phyloP scores from a whole-genome alignment of 495 filamentous ascomycete genomes.

The Lophiotrema nucula region DNA sequence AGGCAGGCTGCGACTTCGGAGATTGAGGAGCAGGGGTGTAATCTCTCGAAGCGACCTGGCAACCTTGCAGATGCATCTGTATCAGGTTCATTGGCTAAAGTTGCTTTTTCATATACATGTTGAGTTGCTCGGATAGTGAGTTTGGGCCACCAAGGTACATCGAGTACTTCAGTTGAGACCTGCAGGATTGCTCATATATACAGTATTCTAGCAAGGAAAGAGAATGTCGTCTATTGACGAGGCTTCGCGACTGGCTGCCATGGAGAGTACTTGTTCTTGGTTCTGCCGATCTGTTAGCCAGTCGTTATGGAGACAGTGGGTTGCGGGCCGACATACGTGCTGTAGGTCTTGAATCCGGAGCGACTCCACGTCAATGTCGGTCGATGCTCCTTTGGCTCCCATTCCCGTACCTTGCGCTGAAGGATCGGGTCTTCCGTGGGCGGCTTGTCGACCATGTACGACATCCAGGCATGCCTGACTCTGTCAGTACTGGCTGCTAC shows the following conservation, averaged over 20 bases:
- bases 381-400: conserved; percentile 74
- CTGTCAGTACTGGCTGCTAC: not conserved
- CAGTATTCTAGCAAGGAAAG: conserved; percentile 5
- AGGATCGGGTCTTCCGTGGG: conserved; percentile 73
- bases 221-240: conserved; percentile 22
- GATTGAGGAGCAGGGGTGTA: no score
- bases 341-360: conserved; percentile 87
- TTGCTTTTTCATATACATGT: no score
- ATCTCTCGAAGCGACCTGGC: no score
- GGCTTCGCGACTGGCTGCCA: conserved; percentile 42
- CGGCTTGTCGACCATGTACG: conserved; percentile 86
- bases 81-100: no score
- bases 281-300: conserved; percentile 33
- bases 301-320: not conserved
- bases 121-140: no score
- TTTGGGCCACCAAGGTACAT: no score
- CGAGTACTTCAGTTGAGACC: no score
- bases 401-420: conserved; percentile 61
- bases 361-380: conserved; percentile 71
- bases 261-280: conserved; percentile 41
- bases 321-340: conserved; percentile 65
- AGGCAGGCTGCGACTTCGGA: no score
- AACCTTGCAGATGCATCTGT: no score
- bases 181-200: conserved; percentile 21
- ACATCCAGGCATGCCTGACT: conserved; percentile 88